phyloP scores from a whole-genome alignment of 1,139 yeast species.

The Saccharomyces pastorianus region DNA sequence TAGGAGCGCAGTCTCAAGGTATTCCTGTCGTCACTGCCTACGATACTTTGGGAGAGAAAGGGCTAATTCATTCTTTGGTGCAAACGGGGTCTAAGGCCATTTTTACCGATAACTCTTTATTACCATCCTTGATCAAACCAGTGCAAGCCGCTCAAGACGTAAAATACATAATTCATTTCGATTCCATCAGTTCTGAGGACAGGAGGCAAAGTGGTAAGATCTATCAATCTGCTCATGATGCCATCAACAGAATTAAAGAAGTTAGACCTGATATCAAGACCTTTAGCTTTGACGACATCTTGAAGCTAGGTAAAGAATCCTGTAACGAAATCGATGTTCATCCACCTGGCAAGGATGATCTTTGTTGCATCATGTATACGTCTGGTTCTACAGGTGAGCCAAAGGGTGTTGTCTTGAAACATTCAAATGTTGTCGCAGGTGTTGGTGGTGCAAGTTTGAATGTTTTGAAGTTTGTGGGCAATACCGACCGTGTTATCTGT shows the following conservation, averaged over 20 bases:
- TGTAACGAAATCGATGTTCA: slow-evolving; percentile 30
- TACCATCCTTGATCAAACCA: slow-evolving; percentile 61
- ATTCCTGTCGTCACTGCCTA: slow-evolving; percentile 93
- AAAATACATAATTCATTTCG: slow-evolving; percentile 65
- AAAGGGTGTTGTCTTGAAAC: slow-evolving; percentile 87
- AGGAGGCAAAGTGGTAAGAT: slow-evolving; percentile 56
- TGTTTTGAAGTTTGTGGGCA: slow-evolving; percentile 45
- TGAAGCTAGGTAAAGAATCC: slow-evolving; percentile 52
- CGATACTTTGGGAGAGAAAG: slow-evolving; percentile 91
- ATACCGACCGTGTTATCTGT: slow-evolving; percentile 66
- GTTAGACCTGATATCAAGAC: slow-evolving; percentile 69
- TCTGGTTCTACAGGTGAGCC: slow-evolving; percentile 98
- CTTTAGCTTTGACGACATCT: slow-evolving; percentile 55
- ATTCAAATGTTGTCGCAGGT: slow-evolving; percentile 73
- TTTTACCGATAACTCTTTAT: slow-evolving; percentile 72
- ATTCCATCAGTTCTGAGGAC: slow-evolving; percentile 52
- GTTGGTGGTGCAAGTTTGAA: slow-evolving; percentile 70
- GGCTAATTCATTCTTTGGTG: slow-evolving; percentile 75
- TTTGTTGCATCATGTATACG: slow-evolving; percentile 93
- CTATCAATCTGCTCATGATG: slow-evolving; percentile 47
- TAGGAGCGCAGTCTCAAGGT: slow-evolving; percentile 68
- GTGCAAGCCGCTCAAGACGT: slow-evolving; percentile 54
- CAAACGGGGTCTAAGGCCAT: slow-evolving; percentile 75
- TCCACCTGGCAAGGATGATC: slow-evolving; percentile 61
- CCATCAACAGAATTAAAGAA: slow-evolving; percentile 49